Evolutionary conservation across 345 rosid genomes (phyloP).

Genomic region (Ailanthus altissimus): DNA sequence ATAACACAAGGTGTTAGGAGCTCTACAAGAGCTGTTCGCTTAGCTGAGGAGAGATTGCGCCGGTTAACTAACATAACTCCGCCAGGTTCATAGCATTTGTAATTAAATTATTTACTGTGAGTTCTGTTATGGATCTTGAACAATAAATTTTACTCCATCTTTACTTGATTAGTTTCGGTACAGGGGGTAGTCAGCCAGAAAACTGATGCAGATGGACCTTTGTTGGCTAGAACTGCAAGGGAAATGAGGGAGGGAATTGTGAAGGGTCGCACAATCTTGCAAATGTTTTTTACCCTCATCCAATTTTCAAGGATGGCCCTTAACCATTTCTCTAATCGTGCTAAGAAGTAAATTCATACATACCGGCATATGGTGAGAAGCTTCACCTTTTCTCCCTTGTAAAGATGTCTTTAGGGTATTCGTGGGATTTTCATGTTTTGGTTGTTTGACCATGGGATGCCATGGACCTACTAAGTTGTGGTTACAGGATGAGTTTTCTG

Average conservation of each 20-base stretch:
- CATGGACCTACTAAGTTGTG: not conserved
- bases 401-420: not conserved
- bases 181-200: slow-evolving; percentile 53
- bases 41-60: slow-evolving; percentile 84
- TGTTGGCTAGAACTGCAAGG: slow-evolving; percentile 60
- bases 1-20: slow-evolving; percentile 80
- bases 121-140: slow-evolving; percentile 10
- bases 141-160: slow-evolving; percentile 45
- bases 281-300: slow-evolving; percentile 45
- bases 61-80: slow-evolving; percentile 50
- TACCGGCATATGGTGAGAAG: slow-evolving; percentile 31
- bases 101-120: not conserved
- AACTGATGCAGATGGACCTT: slow-evolving; percentile 44
- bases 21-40: slow-evolving; percentile 75
- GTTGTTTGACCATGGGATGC: slow-evolving; percentile 19
- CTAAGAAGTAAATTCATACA: slow-evolving; percentile 39
- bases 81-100: slow-evolving; percentile 40
- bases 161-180: slow-evolving; percentile 71
- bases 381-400: slow-evolving; percentile 5
- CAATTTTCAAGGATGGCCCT: slow-evolving; percentile 46
- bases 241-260: slow-evolving; percentile 60
- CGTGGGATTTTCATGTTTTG: not conserved
- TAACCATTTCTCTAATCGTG: slow-evolving; percentile 45
- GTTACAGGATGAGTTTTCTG: not conserved
- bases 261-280: slow-evolving; percentile 64